Evolutionary conservation across 192 early-diverging fungal species (phyloP).

Genomic region (Chytriomyces sp.): DNA sequence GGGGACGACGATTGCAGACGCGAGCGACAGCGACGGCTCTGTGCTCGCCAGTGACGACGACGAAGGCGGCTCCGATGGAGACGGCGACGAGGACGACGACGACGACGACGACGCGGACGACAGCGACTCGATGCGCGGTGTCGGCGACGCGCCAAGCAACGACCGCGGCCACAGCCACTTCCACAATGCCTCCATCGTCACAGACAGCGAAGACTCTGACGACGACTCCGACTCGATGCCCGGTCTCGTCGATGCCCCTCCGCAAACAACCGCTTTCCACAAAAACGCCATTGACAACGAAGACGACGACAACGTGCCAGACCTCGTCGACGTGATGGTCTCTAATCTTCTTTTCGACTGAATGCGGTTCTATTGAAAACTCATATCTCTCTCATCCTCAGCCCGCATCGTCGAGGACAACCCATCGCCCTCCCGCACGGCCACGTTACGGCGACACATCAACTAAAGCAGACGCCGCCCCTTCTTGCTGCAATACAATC

Average conservation of each 20-base stretch:
- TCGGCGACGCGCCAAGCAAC: background rate
- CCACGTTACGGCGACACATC: conserved; percentile 6
- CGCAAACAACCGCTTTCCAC: background rate
- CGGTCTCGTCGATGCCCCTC: background rate
- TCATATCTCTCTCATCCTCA: background rate
- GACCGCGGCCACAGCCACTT: background rate
- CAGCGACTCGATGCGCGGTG: background rate
- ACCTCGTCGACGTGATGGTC: conserved; percentile 5
- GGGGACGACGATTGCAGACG: background rate
- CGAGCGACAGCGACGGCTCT: too few species aligned
- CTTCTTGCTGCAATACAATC: conserved; percentile 6
- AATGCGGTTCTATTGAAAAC: background rate
- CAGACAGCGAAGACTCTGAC: background rate
- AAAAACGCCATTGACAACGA: background rate
- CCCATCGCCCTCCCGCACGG: background rate
- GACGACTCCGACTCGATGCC: conserved; percentile 9
- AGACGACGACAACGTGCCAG: background rate
- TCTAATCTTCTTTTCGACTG: background rate
- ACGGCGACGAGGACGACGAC: background rate
- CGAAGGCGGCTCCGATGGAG: background rate
- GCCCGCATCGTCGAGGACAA: background rate
- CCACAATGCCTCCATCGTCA: background rate
- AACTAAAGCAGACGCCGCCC: background rate
- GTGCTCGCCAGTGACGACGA: background rate
- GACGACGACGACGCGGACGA: background rate